Evolutionary conservation across 192 early-diverging fungal species (phyloP), one percentile per base, ranked within the genome.

Genomic region (Podila epigama): DNA sequence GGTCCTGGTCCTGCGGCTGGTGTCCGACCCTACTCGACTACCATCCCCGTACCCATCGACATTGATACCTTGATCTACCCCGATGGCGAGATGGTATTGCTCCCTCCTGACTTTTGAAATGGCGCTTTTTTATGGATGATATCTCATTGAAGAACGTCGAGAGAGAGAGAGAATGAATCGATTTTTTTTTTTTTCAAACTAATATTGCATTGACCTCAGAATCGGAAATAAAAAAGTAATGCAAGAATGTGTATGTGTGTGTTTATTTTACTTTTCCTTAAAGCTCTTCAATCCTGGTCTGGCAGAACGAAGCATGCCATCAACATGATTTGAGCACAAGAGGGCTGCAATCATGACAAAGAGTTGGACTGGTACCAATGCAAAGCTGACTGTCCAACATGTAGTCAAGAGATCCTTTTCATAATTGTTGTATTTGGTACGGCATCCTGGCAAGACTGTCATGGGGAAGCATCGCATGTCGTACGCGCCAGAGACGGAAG

Each of bases 281-380:
- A 77, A 77, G 56, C 73, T 77, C 61, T 64, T 64, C 31, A 77
- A 41, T 22, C 73, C 73, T 3, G 73, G 66, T 7, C 73, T 41
- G 15, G 29, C 73, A 13, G 73, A 77, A 9, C 73, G 54, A 11
- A 77, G 20, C 60, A 77, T 63, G 39, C 37, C 56, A 50, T 77
- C 66, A 15, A 83, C 66, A 60, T 83, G 82, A 35, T 80, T 80
- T 9, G 82, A 73, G 50, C 78, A 80, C 2, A 83, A 52, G 5
- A 83, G 40, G 4, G 78, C 48, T 0, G 39, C 32, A 15, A 83
- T 37, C 66, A 83, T 83, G 9, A 83, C 63, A 16, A 69, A 40
- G 2, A 83, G 4, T 3, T 83, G 82, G 13, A 83, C 9, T 2
- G 72, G 79, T 2, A 69, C 65, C 20, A 83, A 18, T 3, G 66